Base-by-base conservation (phyloP, 805 yeast genomes). In the Isabelozyma rhagii region DNA sequence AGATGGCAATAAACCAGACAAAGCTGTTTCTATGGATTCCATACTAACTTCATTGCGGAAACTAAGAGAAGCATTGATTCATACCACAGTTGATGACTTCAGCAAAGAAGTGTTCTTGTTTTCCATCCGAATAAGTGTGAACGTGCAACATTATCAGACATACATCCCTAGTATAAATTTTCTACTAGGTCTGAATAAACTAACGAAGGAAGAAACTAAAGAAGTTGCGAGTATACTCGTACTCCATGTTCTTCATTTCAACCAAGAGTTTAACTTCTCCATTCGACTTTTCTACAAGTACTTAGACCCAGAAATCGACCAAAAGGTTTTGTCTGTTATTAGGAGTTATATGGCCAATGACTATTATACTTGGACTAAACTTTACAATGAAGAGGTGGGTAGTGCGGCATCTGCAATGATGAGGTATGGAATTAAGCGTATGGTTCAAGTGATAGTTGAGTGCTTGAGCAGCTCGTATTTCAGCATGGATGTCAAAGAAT, bases 61-160 rank as follows among this genome's bases (percentile, higher is more conserved):
- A 50, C 65, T 84, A 14, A 59, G 89, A 42, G 88, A 84, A 57
- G 79, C 85, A 8, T 57, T 82, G 34, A 59, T 84, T 15, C 58
- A 67, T n/a, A 48, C 61, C 4, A 53, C 57, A 13, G 68, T 78
- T 0, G 68, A 67, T 43, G 62, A 61, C 29, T 79, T 81, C 48
- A 59, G 75, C 8, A 69, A 67, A 44, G 60, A 64, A n/a, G 84
- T 83, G 18, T 78, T 72, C 50, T 52, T 82, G 28, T 72, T 70
- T 38, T 79, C 85, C 0, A 69, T 77, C 8, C 57, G 81, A 34
- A 67, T 78, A 18, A 65, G 82, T 1, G 69, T 79, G 0, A 63
- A 69, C 3, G 56, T 71, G 4, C 81, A 81, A 8, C 79, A 79
- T 50, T 75, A 77, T 56, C 80, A 80, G 51, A 72, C 85, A 1